Evolutionary conservation across 1,284 basidiomycete genomes (phyloP).

Genomic region (Gomphus bonarii): DNA sequence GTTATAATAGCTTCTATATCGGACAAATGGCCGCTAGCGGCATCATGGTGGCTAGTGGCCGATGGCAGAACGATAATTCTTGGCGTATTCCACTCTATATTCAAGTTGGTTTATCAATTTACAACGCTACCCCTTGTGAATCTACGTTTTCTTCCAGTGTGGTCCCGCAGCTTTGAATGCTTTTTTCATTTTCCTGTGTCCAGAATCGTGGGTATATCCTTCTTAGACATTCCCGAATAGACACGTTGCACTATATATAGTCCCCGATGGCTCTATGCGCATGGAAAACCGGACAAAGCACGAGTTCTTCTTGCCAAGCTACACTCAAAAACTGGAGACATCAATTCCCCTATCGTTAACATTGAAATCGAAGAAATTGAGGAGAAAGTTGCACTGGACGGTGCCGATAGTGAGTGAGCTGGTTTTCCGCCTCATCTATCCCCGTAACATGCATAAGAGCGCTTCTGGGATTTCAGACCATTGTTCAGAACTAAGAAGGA

Average conservation of each 20-base stretch:
- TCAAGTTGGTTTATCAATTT: conserved; percentile 23
- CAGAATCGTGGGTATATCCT: conserved; percentile 30
- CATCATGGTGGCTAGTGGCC: conserved; percentile 42
- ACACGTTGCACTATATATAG: conserved; percentile 18
- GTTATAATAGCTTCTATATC: conserved; percentile 35
- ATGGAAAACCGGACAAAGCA: conserved; percentile 31
- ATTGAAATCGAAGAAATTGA: conserved; percentile 44
- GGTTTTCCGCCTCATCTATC: not conserved
- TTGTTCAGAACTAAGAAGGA: conserved; percentile 34
- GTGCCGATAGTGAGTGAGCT: conserved; percentile 10
- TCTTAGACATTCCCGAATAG: conserved; percentile 5
- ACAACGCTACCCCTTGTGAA: not conserved
- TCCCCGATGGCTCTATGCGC: conserved; percentile 41
- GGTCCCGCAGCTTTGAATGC: conserved; percentile 37
- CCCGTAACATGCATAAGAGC: conserved; percentile 20
- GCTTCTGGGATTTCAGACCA: conserved; percentile 46
- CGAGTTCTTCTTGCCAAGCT: conserved; percentile 32
- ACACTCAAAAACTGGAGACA: conserved; percentile 36
- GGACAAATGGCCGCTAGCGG: conserved; percentile 42
- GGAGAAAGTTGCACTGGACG: conserved; percentile 35
- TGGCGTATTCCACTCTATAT: conserved; percentile 43
- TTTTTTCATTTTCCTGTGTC: conserved; percentile 34
- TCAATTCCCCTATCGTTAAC: conserved; percentile 38
- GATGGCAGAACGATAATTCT: conserved; percentile 29
- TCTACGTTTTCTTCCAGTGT: conserved; percentile 18